Base-by-base conservation (phyloP, 2,329 filamentous ascomycete species). In the Aspergillus sp. region DNA sequence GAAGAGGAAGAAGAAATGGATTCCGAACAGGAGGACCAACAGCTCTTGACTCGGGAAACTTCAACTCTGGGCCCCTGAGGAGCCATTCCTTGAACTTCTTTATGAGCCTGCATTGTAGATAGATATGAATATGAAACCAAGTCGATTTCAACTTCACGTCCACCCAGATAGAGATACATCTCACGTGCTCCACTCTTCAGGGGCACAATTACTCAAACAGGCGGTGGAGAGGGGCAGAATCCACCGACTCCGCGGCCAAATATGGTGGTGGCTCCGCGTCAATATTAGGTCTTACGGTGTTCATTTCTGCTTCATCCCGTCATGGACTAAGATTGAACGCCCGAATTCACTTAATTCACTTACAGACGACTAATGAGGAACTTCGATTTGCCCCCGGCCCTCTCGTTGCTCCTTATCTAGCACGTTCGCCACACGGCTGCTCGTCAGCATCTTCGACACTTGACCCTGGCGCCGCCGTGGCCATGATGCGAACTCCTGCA, bases 11-110 rank as follows among this genome's bases (percentile, higher is more conserved):
- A 42, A 17, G 77, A 81, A 0, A 72, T 75, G 21, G 78, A 78
- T 78, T 62, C 57, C 29, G 57, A 58, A 3, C 73, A 75, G 9
- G 77, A 71, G 5, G 65, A 65, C 3, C 73, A 74, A 13, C 54
- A 59, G 40, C 55, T 62, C 43, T 32, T 62, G 20, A 42, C 53
- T 19, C 55, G 51, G 21, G 11, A n/a, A n/a, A 16, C 20, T 17
- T 36, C 17, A 13, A 5, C 19, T 31, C 38, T 29, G 5, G 47
- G 47, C 6, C 21, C 47, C 11, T 43, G 23, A 5, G n/a, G 7
- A 13, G 38, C 40, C 41, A 29, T 43, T 16, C 11, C 25, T 29
- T 29, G 25, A 29, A 10, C 11, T 3, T 29, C 7, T 11, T 29
- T 10, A 29, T 29, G 23, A 29, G 5, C 11, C 25, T 29, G 25